Evolutionary conservation across 1,284 basidiomycete genomes (phyloP).

Genomic region (Leucoagaricus sp.): DNA sequence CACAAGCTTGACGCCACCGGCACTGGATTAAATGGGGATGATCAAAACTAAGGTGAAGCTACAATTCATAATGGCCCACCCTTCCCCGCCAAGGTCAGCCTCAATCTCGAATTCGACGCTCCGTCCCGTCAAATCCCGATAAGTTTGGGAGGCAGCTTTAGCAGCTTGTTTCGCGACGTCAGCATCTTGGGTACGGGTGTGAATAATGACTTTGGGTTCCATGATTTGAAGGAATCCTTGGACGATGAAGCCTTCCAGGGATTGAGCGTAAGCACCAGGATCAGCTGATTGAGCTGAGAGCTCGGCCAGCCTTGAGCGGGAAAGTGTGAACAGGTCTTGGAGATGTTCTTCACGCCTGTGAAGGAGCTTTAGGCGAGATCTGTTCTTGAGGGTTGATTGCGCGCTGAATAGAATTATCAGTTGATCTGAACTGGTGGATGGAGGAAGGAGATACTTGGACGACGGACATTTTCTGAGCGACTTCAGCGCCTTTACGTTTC

Average conservation of each 20-base stretch:
- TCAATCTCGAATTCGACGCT: constrained; percentile 66
- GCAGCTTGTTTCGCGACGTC: constrained; percentile 59
- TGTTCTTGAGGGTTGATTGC: constrained; percentile 96
- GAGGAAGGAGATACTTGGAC: background rate
- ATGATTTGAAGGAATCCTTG: constrained; percentile 78
- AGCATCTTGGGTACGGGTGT: constrained; percentile 65
- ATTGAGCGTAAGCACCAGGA: constrained; percentile 72
- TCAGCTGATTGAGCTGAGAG: constrained; percentile 34
- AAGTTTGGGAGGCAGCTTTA: constrained; percentile 62
- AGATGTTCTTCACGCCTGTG: constrained; percentile 93
- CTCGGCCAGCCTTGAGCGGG: constrained; percentile 64
- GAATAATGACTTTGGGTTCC: constrained; percentile 66
- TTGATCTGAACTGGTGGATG: constrained; percentile 8
- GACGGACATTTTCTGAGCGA: constrained; percentile 92
- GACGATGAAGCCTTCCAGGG: constrained; percentile 80
- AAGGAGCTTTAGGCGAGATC: constrained; percentile 89
- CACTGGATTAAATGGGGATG: constrained; percentile 43
- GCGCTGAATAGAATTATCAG: constrained; percentile 53
- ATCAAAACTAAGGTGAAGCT: background rate
- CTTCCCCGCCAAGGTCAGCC: constrained; percentile 69
- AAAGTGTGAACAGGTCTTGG: constrained; percentile 81
- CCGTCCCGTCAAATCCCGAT: constrained; percentile 77
- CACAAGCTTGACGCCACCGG: constrained; percentile 82
- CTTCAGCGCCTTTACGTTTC: constrained; percentile 90
- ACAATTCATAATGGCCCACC: constrained; percentile 42